phyloP scores from a whole-genome alignment of 352 stramenopile species.

The Globisporangium emineosum region DNA sequence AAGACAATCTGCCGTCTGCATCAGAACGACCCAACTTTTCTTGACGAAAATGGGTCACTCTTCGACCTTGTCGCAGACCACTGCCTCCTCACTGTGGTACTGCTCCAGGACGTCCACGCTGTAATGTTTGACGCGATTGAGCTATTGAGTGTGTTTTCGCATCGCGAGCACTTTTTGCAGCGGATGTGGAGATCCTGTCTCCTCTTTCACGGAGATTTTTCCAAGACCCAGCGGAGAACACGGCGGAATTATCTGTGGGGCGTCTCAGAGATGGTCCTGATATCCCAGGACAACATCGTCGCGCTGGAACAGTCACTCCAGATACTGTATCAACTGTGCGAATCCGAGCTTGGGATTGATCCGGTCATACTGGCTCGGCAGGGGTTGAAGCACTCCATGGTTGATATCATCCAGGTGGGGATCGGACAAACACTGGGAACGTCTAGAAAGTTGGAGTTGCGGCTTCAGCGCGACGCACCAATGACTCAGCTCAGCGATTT shows the following conservation, averaged over 20 bases:
- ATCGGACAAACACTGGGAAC: slow-evolving; percentile 7
- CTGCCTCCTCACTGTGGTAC: slow-evolving; percentile 9
- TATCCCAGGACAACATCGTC: neutral
- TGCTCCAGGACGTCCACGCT: slow-evolving; percentile 4
- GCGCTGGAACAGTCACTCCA: neutral
- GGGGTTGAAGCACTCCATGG: neutral
- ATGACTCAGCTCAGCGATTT: neutral
- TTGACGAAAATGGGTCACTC: neutral
- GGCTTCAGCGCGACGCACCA: neutral
- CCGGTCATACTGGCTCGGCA: neutral
- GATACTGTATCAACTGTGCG: slow-evolving; percentile 7
- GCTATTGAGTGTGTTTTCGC: slow-evolving; percentile 7
- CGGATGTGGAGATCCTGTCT: slow-evolving; percentile 1
- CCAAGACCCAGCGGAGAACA: neutral
- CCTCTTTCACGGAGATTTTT: neutral
- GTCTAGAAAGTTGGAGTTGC: slow-evolving; percentile 4
- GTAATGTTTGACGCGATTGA: slow-evolving; percentile 11
- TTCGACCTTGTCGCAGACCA: neutral
- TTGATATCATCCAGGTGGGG: slow-evolving; percentile 7
- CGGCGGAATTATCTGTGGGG: slow-evolving; percentile 4
- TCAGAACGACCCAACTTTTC: neutral
- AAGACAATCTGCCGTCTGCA: neutral
- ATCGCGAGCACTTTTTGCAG: neutral
- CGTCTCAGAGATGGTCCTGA: slow-evolving; percentile 2
- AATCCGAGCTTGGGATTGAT: slow-evolving; percentile 3